phyloP scores from a whole-genome alignment of 192 early-diverging fungal genomes.

The Backusella morwellensis region DNA sequence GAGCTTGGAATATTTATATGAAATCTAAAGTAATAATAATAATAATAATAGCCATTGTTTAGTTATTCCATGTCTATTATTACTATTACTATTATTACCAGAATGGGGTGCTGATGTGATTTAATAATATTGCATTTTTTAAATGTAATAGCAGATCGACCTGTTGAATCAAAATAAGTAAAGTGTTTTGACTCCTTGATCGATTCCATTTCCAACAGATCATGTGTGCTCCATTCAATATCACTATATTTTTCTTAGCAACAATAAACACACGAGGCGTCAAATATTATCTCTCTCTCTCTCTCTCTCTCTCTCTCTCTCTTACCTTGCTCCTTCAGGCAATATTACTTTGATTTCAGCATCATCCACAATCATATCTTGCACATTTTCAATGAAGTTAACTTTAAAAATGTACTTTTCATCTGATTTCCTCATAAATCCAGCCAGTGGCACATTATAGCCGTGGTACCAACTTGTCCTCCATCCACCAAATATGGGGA shows the following conservation, averaged over 20 bases:
- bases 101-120: constrained; percentile 53
- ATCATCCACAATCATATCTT: constrained; percentile 59
- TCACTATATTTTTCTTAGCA: constrained; percentile 41
- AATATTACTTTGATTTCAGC: constrained; percentile 74
- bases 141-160: constrained; percentile 74
- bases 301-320: background rate
- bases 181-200: constrained; percentile 52
- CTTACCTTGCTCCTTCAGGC: constrained; percentile 88
- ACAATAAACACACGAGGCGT: background rate
- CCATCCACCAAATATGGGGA: constrained; percentile 94
- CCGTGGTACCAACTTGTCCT: constrained; percentile 93
- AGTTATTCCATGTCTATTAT: background rate
- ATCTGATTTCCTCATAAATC: constrained; percentile 59
- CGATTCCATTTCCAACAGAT: constrained; percentile 51
- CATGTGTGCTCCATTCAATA: constrained; percentile 60
- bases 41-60: background rate
- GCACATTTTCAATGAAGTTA: constrained; percentile 66
- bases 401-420: constrained; percentile 59
- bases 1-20: constrained; percentile 48
- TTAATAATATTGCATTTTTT: constrained; percentile 70
- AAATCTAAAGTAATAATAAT: constrained; percentile 28
- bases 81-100: constrained; percentile 17
- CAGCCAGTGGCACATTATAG: constrained; percentile 76
- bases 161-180: constrained; percentile 90
- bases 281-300: background rate